phyloP scores from a whole-genome alignment of 331 rosid species.

The Malus hybrid region DNA sequence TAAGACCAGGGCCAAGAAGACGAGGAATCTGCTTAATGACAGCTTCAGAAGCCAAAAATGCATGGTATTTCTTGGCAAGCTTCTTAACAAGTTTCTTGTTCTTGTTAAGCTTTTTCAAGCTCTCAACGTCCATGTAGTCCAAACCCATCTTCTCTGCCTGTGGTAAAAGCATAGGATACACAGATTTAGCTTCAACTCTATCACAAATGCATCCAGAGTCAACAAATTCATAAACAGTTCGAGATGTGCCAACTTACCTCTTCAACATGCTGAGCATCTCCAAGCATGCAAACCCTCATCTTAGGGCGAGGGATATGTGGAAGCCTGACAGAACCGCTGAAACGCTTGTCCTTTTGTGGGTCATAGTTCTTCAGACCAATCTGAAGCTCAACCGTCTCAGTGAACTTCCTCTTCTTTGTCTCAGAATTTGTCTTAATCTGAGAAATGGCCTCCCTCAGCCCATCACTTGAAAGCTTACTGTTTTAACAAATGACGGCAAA shows the following conservation, averaged over 20 bases:
- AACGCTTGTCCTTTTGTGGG: constrained; percentile 48
- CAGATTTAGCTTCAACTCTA: not conserved
- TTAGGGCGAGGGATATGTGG: constrained; percentile 48
- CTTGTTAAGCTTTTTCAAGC: constrained; percentile 76
- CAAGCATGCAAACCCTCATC: constrained; percentile 47
- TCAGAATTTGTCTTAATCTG: constrained; percentile 38
- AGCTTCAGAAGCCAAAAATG: constrained; percentile 87
- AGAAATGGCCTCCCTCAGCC: constrained; percentile 53
- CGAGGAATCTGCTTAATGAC: constrained; percentile 88
- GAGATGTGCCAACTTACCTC: constrained; percentile 19
- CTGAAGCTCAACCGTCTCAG: constrained; percentile 32
- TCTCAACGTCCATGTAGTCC: constrained; percentile 82
- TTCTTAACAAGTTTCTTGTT: constrained; percentile 82
- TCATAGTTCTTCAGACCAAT: constrained; percentile 43
- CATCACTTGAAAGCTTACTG: constrained; percentile 80
- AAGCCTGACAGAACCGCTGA: constrained; percentile 33
- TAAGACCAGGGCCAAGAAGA: constrained; percentile 85
- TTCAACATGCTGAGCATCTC: constrained; percentile 44
- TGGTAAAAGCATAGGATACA: not conserved
- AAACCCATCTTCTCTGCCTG: constrained; percentile 74
- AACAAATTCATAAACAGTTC: not conserved
- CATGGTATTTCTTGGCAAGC: constrained; percentile 78
- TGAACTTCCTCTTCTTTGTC: constrained; percentile 60
- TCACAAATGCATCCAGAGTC: not conserved
- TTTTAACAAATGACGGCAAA: not conserved